Conservation (phyloP, 306 rosid genomes). For the Vigna reflexopilosa region DNA sequence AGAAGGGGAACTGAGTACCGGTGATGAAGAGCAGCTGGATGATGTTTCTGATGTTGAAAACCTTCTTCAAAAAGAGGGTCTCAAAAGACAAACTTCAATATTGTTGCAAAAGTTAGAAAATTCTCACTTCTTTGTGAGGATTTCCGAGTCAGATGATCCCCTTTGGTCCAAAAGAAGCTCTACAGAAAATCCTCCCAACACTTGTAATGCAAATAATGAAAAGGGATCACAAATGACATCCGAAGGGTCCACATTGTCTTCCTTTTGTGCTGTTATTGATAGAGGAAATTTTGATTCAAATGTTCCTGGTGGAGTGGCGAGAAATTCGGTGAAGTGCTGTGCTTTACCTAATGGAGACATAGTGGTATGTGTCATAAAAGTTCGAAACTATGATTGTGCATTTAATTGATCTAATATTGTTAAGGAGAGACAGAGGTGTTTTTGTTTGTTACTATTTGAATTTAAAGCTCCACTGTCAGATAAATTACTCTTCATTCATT, state of each 20-base stretch:
- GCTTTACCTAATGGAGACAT: conserved; percentile 90
- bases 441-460: conserved; percentile 14
- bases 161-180: conserved; percentile 80
- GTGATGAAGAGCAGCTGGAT: conserved; percentile 51
- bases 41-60: conserved; percentile 67
- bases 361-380: conserved; percentile 81
- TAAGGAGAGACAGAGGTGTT: conserved; percentile 5
- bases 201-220: conserved; percentile 48
- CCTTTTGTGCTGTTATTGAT: conserved; percentile 67
- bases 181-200: conserved; percentile 42
- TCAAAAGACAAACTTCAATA: conserved; percentile 65
- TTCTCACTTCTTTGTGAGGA: conserved; percentile 92
- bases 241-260: conserved; percentile 51
- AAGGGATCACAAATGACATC: conserved; percentile 44
- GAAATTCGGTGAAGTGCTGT: conserved; percentile 78
- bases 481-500: conserved; percentile 5
- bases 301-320: conserved; percentile 80
- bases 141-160: conserved; percentile 73
- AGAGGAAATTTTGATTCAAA: conserved; percentile 78
- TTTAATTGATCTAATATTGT: conserved; percentile 34
- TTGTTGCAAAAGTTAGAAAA: conserved; percentile 79
- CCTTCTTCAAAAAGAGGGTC: conserved; percentile 73
- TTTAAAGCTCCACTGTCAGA: conserved; percentile 22
- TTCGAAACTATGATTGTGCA: conserved; percentile 33
- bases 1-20: conserved; percentile 55